Evolutionary conservation across 2,329 filamentous ascomycete species (phyloP), one percentile per base, ranked within the genome.

Genomic region (Fusarium devonianum): DNA sequence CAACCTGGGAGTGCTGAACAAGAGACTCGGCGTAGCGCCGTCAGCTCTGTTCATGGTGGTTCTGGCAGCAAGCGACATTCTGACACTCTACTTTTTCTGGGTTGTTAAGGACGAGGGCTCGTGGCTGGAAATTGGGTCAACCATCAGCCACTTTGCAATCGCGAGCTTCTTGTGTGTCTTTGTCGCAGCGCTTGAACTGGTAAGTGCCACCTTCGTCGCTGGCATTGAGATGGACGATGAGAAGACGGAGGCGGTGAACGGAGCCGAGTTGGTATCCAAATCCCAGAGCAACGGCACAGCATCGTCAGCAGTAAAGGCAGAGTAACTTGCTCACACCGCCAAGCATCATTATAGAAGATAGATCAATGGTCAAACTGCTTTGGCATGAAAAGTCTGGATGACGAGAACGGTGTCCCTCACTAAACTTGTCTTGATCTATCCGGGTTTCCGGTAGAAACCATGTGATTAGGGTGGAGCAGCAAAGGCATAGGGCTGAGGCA

Each of bases 71-170:
- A 92, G 89, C 53, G 94, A 99, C 69, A 84, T 96, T 38, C 80
- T 97, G 69, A 97, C 94, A 4, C 79, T 99, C 41, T 90, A 94
- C 65, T 99, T 99, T 77, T 99, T 99, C 75, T 99, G 90, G 85
- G 90, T 96, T 64, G 94, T 99, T 34, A 89, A 89, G 66, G 94
- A 99, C 63, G 94, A 99, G 69, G 94, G 94, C 0, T 94, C 89
- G 16, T 99, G 94, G 94, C 75, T 99, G 51, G 94, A 99, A 69
- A 99, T 99, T 68, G 94, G 94, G 22, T 96, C 91, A 19, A 97
- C 91, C 4, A 99, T 99, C 60, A 96, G 85, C 66, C 92, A 97
- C 70, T 99, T 97, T 72, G 85, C 86, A 53, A 97, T 99, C 74
- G 93, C 92, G 13, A 97, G 91, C 71, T 71, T 90, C 62, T 69